These are phyloP conservation scores for Amanita phalloides DNA, from an alignment of 768 basidiomycete species.

Conservation along the genomic window DNA sequence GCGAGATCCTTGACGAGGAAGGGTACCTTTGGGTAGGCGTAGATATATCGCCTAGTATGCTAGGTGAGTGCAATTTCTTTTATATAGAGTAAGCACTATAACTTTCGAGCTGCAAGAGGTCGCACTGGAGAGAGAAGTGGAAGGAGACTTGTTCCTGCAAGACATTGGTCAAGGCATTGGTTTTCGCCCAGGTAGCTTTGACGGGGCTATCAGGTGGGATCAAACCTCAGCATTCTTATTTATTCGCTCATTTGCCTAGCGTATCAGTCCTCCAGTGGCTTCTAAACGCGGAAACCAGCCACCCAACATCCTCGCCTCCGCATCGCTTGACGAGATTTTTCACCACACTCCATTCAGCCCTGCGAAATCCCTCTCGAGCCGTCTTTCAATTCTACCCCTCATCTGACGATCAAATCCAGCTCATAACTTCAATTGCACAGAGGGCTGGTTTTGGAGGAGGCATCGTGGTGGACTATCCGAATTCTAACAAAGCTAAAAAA, in stretches of 20 bases:
- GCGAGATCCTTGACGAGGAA: conserved; percentile 92
- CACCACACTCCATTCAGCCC: conserved; percentile 80
- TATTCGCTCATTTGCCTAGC: conserved; percentile 27
- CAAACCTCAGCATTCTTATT: neutral
- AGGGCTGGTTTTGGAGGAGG: conserved; percentile 96
- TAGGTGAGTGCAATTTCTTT: conserved; percentile 44
- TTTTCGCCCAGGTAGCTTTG: conserved; percentile 93
- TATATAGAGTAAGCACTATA: neutral
- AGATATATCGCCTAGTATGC: conserved; percentile 95
- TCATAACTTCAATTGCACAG: conserved; percentile 89
- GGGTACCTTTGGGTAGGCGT: conserved; percentile 91
- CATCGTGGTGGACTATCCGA: conserved; percentile 93
- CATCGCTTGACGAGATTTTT: conserved; percentile 84
- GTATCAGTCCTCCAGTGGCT: conserved; percentile 99
- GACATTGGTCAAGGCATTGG: conserved; percentile 98
- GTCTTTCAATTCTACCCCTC: conserved; percentile 94
- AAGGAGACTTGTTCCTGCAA: conserved; percentile 92
- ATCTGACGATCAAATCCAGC: conserved; percentile 92
- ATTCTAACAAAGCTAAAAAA: conserved; percentile 92
- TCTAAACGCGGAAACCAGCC: conserved; percentile 90
- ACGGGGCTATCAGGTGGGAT: conserved; percentile 86
- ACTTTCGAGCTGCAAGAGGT: conserved; percentile 51
- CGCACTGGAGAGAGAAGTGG: conserved; percentile 88
- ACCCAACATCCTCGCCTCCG: conserved; percentile 80
- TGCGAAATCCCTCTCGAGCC: conserved; percentile 78